phyloP scores from a whole-genome alignment of 2,329 filamentous ascomycete genomes.

The Arachnopeziza araneosa region DNA sequence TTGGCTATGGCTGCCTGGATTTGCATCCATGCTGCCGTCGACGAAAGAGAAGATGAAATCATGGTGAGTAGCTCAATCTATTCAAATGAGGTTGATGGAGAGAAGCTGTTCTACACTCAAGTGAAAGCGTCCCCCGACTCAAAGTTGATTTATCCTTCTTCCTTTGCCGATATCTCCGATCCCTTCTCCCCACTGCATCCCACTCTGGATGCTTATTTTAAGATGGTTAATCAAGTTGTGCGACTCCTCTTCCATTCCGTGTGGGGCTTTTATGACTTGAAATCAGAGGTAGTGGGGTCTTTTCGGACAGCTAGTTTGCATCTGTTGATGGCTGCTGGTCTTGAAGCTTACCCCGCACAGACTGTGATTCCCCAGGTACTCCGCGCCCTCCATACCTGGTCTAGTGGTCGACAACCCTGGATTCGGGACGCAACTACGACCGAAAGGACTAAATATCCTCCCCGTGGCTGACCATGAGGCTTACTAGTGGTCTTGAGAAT shows the following conservation, averaged over 20 bases:
- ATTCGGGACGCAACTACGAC: not conserved
- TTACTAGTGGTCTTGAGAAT: not conserved
- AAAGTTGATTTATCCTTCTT: not conserved
- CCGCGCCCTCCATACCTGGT: not conserved
- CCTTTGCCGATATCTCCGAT: not conserved
- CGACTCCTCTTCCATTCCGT: not conserved
- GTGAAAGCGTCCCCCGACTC: not conserved
- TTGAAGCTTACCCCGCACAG: not conserved
- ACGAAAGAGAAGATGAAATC: conserved; percentile 9
- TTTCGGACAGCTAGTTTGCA: not conserved
- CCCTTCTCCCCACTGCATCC: not conserved
- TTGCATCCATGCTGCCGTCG: conserved; percentile 13
- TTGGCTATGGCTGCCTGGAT: conserved; percentile 10
- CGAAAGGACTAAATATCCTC: not conserved
- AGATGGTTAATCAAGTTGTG: not conserved
- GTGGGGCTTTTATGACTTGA: not conserved
- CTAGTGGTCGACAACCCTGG: not conserved
- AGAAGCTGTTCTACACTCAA: not conserved
- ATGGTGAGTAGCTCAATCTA: not conserved
- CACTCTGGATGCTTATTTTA: not conserved
- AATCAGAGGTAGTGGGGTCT: not conserved
- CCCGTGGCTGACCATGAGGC: too few species aligned
- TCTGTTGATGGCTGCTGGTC: not conserved
- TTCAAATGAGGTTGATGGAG: not conserved
- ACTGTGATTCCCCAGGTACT: not conserved